A percentile compares a stretch with the other conserved stretches of the same genome.
Evolutionary conservation across 2,329 filamentous ascomycete genomes (phyloP).

Genomic region (Triangularia setosa): DNA sequence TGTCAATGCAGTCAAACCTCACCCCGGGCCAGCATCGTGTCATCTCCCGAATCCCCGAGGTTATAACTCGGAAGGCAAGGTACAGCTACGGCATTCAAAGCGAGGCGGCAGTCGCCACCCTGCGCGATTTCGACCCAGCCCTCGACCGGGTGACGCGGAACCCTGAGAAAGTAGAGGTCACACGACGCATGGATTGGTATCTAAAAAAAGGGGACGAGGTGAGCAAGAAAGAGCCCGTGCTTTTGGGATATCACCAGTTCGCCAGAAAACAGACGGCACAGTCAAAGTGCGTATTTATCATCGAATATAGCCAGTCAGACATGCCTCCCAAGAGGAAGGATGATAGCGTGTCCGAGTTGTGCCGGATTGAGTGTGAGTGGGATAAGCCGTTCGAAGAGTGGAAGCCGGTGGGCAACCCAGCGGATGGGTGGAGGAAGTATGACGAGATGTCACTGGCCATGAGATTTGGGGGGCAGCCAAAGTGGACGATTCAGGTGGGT

Average conservation of each 20-base stretch:
- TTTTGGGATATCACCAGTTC: not conserved
- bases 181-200: constrained; percentile 1
- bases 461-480: constrained; percentile 2
- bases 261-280: not conserved
- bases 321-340: not conserved
- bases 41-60: constrained; percentile 2
- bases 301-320: not conserved
- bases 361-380: constrained; percentile 5
- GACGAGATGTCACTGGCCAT: not conserved
- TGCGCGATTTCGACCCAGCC: not conserved
- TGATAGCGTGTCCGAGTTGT: not conserved
- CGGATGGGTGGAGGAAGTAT: not conserved
- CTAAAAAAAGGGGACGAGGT: not conserved
- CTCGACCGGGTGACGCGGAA: not conserved
- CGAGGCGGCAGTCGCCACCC: not conserved
- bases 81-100: constrained; percentile 2
- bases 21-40: not conserved
- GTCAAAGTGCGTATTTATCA: not conserved
- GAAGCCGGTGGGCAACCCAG: not conserved
- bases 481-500: not conserved
- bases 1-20: constrained; percentile 5
- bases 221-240: not conserved
- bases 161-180: not conserved
- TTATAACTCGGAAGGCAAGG: not conserved
- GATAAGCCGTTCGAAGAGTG: not conserved